phyloP scores from a whole-genome alignment of 768 basidiomycete species.

The Lyophyllum shimeji region DNA sequence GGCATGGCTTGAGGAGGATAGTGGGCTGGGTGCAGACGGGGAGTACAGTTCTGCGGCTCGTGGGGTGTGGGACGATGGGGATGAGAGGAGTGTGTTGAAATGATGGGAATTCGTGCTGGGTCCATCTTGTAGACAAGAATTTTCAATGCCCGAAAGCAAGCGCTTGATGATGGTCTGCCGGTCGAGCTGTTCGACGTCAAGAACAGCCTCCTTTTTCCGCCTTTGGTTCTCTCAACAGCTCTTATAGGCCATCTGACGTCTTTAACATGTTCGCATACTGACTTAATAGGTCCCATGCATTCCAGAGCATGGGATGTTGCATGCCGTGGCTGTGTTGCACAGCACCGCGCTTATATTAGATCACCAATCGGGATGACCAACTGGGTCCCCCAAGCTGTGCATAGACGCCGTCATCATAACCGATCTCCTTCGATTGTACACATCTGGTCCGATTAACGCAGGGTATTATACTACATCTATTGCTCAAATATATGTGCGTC shows the following conservation, averaged over 20 bases:
- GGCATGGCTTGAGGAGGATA: constrained; percentile 34
- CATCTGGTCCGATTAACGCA: constrained; percentile 15
- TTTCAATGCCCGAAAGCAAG: constrained; percentile 24
- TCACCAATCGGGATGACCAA: constrained; percentile 21
- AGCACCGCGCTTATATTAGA: constrained; percentile 35
- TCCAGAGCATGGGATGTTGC: constrained; percentile 7
- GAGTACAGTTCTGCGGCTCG: constrained; percentile 23
- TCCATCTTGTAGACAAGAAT: constrained; percentile 22
- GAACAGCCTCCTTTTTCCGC: constrained; percentile 10
- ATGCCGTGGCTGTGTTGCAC: constrained; percentile 40
- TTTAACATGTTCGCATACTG: neutral
- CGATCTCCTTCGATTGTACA: constrained; percentile 12
- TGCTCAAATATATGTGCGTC: constrained; percentile 67
- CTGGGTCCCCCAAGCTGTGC: constrained; percentile 32
- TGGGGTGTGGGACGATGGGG: constrained; percentile 25
- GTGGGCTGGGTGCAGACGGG: constrained; percentile 18
- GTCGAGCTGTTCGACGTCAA: constrained; percentile 5
- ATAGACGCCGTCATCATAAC: constrained; percentile 16
- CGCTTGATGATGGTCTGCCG: constrained; percentile 12
- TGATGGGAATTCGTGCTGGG: constrained; percentile 30
- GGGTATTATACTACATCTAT: constrained; percentile 14
- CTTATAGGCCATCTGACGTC: constrained; percentile 1
- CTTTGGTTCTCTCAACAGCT: neutral
- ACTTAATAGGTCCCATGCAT: neutral
- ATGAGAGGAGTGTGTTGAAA: constrained; percentile 22